A percentile compares a stretch with the other conserved stretches of the same genome.
phyloP scores from a whole-genome alignment of 805 yeast genomes.

The Spathaspora sp. region DNA sequence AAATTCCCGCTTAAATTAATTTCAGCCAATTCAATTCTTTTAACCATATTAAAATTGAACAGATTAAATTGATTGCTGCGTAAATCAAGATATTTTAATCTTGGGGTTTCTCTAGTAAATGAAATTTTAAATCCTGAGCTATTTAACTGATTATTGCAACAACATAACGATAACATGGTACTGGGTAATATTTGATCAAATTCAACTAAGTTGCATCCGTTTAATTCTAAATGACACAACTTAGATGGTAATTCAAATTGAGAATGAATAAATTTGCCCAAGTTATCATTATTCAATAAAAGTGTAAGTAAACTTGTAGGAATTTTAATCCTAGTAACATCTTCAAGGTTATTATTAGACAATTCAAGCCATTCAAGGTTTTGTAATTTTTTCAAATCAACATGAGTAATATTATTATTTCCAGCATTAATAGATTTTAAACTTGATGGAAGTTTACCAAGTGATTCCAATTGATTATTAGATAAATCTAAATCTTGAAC shows the following conservation, averaged over 20 bases:
- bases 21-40: conserved; percentile 3
- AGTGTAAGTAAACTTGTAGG: conserved; percentile 5
- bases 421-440: conserved; percentile 7
- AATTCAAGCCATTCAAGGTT: conserved; percentile 6
- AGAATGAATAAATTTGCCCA: not conserved
- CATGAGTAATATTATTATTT: not conserved
- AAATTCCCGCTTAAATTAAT: conserved; percentile 5
- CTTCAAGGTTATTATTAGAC: conserved; percentile 1
- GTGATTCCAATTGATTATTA: conserved; percentile 1
- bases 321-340: conserved; percentile 1
- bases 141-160: conserved; percentile 4
- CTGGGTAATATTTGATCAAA: not conserved
- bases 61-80: conserved; percentile 3
- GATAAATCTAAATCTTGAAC: conserved; percentile 6
- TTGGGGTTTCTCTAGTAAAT: not conserved
- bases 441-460: not conserved
- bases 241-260: conserved; percentile 1
- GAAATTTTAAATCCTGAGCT: not conserved
- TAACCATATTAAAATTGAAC: conserved; percentile 4
- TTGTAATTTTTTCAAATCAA: conserved; percentile 1
- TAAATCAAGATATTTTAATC: conserved; percentile 6
- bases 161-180: conserved; percentile 2
- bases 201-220: conserved; percentile 3
- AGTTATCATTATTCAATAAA: conserved; percentile 2
- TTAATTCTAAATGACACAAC: conserved; percentile 7